Evolutionary conservation across 768 basidiomycete species (phyloP).

Genomic region (Tricholoma sp.): DNA sequence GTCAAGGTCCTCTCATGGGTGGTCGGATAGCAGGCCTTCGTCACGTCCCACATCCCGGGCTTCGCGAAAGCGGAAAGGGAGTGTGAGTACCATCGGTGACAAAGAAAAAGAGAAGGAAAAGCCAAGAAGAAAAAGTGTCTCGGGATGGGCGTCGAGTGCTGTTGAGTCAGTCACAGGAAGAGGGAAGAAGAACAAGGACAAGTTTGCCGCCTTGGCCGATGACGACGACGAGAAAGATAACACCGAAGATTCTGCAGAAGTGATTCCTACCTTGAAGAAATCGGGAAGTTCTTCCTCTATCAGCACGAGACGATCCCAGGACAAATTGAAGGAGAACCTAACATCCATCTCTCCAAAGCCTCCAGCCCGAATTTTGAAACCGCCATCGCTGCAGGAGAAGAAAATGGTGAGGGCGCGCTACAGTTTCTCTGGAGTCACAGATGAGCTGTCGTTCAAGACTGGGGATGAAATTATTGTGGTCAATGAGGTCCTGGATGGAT

Average conservation of each 20-base stretch:
- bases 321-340: constrained; percentile 30
- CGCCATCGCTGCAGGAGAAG: constrained; percentile 42
- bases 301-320: constrained; percentile 26
- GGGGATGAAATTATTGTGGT: constrained; percentile 75
- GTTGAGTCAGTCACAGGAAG: constrained; percentile 56
- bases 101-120: constrained; percentile 34
- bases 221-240: constrained; percentile 26
- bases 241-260: constrained; percentile 21
- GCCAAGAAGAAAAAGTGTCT: constrained; percentile 40
- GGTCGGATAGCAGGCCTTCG: constrained; percentile 24
- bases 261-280: constrained; percentile 16
- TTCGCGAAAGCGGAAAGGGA: constrained; percentile 64
- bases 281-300: constrained; percentile 24
- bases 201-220: constrained; percentile 47
- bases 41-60: constrained; percentile 56
- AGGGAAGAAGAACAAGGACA: constrained; percentile 49
- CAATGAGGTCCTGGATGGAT: constrained; percentile 80
- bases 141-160: constrained; percentile 66
- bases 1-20: constrained; percentile 26
- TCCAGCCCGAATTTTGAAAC: constrained; percentile 41
- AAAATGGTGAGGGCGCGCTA: constrained; percentile 66
- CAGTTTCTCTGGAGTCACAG: constrained; percentile 68
- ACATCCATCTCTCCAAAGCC: constrained; percentile 25
- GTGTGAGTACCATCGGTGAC: constrained; percentile 36
- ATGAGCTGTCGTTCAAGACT: constrained; percentile 70